These are phyloP conservation scores for Castanea sativa DNA, from an alignment of 306 rosid species.

Conservation along the genomic window DNA sequence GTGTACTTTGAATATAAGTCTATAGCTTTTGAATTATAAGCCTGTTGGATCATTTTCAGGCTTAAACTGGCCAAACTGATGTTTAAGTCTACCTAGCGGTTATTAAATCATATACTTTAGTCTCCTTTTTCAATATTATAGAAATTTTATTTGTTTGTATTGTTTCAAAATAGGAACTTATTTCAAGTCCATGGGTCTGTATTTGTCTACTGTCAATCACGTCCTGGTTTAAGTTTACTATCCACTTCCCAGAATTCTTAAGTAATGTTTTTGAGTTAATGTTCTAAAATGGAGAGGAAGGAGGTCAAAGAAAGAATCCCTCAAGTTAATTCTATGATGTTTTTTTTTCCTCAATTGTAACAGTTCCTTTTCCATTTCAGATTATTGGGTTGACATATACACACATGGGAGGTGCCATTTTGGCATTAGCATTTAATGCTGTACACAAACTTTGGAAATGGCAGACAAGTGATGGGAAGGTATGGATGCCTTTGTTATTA, in stretches of 20 bases:
- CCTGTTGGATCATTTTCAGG: neutral
- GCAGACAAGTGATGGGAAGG: slow-evolving; percentile 92
- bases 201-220: too few species aligned
- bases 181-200: too few species aligned
- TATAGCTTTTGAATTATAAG: neutral
- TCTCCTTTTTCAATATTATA: neutral
- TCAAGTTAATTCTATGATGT: neutral
- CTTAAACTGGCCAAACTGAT: neutral
- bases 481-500: slow-evolving; percentile 22
- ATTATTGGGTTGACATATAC: slow-evolving; percentile 89
- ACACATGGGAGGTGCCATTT: slow-evolving; percentile 79
- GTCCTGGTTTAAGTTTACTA: neutral
- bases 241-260: neutral
- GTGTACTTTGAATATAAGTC: neutral
- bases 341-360: neutral
- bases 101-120: neutral
- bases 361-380: slow-evolving; percentile 41
- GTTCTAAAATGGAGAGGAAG: neutral
- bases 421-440: slow-evolving; percentile 94
- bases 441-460: slow-evolving; percentile 99
- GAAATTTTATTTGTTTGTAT: too few species aligned
- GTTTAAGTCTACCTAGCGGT: neutral
- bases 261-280: neutral
- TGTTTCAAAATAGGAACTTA: too few species aligned
- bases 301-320: neutral